Evolutionary conservation across 371 early-diverging fungal species (phyloP).

Genomic region (Blyttiomyces sp.): DNA sequence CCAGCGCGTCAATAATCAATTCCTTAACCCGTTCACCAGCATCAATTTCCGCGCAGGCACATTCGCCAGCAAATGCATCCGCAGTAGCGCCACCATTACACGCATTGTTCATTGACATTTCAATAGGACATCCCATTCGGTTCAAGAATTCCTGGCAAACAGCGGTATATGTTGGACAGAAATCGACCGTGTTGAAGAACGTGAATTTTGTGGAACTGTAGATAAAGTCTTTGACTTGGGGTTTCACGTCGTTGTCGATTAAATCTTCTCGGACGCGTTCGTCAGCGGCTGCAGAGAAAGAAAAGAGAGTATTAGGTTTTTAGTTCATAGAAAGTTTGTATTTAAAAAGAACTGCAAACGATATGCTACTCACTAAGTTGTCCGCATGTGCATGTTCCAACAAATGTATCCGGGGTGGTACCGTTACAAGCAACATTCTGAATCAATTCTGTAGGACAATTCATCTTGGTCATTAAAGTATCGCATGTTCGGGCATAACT

Average conservation of each 20-base stretch:
- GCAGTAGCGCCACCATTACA: background rate
- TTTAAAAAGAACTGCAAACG: too few species aligned
- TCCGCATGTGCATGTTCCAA: background rate
- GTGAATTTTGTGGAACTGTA: background rate
- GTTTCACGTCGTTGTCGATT: slow-evolving; percentile 7
- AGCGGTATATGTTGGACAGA: slow-evolving; percentile 6
- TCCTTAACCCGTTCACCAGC: slow-evolving; percentile 7
- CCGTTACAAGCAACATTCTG: background rate
- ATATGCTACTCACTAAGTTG: slow-evolving; percentile 1
- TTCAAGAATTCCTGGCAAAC: background rate
- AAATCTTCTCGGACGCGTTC: slow-evolving; percentile 2
- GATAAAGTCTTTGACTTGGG: slow-evolving; percentile 1
- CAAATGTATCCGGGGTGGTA: background rate
- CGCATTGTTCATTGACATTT: slow-evolving; percentile 2
- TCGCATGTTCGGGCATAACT: slow-evolving; percentile 5
- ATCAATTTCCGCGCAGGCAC: background rate
- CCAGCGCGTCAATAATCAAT: slow-evolving; percentile 2
- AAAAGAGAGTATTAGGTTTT: background rate
- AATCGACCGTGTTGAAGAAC: slow-evolving; percentile 3
- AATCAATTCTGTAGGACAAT: background rate
- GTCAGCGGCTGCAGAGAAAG: background rate
- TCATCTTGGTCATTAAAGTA: background rate
- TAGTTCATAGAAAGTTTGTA: background rate
- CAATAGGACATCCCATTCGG: slow-evolving; percentile 3
- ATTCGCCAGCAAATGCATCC: background rate